These are phyloP conservation scores for Chloris gayana DNA, from an alignment of 176 grass and related monocot species.

Conservation along the genomic window DNA sequence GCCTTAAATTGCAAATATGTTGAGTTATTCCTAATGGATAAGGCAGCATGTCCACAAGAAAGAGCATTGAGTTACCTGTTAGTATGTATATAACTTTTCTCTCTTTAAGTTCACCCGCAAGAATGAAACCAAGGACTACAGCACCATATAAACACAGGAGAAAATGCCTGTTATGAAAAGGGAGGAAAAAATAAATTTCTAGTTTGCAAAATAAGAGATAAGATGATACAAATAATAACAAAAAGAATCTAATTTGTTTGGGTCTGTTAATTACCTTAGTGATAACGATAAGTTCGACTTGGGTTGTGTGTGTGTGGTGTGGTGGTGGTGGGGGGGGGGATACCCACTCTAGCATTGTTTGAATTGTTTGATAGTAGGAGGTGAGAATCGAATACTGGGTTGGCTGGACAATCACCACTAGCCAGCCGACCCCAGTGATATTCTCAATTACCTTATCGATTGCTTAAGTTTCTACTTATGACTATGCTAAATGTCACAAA, in stretches of 20 bases:
- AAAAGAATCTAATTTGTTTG: neutral
- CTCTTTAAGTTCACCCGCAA: conserved; percentile 87
- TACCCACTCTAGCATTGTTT: too few relatives aligned
- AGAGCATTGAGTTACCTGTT: conserved; percentile 57
- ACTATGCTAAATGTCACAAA: neutral
- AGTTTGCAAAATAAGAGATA: neutral
- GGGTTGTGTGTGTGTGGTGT: too few relatives aligned
- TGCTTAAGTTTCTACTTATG: conserved; percentile 6
- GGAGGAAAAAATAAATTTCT: conserved; percentile 14
- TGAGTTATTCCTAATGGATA: conserved; percentile 7
- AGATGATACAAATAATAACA: neutral
- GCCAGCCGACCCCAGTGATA: too few relatives aligned
- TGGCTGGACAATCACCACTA: too few relatives aligned
- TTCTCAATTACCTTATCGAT: conserved; percentile 14
- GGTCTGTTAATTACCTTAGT: conserved; percentile 1
- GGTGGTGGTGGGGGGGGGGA: too few relatives aligned
- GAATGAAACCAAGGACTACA: conserved; percentile 63
- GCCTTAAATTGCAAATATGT: neutral
- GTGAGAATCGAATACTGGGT: too few relatives aligned
- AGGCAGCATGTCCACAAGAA: conserved; percentile 18
- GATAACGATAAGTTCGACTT: too few relatives aligned
- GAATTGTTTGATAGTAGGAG: too few relatives aligned
- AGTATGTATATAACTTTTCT: conserved; percentile 83
- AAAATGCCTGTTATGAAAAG: conserved; percentile 74
- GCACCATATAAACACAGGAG: conserved; percentile 85